These are phyloP conservation scores for Pythium diclinum DNA, from an alignment of 352 stramenopile species.

Conservation along the genomic window DNA sequence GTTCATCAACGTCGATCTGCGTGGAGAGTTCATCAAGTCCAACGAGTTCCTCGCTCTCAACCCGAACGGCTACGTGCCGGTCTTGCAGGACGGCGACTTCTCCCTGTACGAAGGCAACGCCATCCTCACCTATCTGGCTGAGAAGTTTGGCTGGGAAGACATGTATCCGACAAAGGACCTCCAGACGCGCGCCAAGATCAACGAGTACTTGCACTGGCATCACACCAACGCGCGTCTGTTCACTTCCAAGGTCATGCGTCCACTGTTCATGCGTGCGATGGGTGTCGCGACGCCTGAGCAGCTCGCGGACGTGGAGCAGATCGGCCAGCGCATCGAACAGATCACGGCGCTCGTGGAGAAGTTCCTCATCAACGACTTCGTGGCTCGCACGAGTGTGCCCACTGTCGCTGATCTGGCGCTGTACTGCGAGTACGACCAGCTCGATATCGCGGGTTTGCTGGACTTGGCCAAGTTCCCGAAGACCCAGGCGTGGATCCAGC, in stretches of 20 bases:
- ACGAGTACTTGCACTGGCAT: slow-evolving; percentile 73
- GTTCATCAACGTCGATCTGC: slow-evolving; percentile 34
- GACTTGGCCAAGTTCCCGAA: slow-evolving; percentile 54
- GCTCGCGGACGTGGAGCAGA: slow-evolving; percentile 31
- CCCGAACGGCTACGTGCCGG: slow-evolving; percentile 47
- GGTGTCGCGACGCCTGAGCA: slow-evolving; percentile 37
- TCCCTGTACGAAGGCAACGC: slow-evolving; percentile 51
- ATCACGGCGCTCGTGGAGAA: slow-evolving; percentile 39
- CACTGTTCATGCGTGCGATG: slow-evolving; percentile 31
- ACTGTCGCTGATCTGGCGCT: slow-evolving; percentile 54
- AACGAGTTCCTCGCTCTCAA: slow-evolving; percentile 53
- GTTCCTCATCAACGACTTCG: slow-evolving; percentile 47
- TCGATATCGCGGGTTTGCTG: slow-evolving; percentile 48
- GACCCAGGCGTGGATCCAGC: slow-evolving; percentile 44
- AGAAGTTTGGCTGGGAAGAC: slow-evolving; percentile 56
- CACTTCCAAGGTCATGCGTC: slow-evolving; percentile 46
- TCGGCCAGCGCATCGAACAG: slow-evolving; percentile 38
- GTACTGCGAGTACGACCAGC: slow-evolving; percentile 67
- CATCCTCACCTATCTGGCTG: slow-evolving; percentile 51
- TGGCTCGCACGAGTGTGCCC: slow-evolving; percentile 45
- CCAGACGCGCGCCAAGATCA: slow-evolving; percentile 48
- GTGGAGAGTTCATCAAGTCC: slow-evolving; percentile 38
- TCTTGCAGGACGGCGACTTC: slow-evolving; percentile 58
- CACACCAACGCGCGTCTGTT: slow-evolving; percentile 54
- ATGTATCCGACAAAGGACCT: slow-evolving; percentile 44